Evolutionary conservation across 164 flowering plant genomes (phyloP).

Genomic region (Berberis vulgaris): DNA sequence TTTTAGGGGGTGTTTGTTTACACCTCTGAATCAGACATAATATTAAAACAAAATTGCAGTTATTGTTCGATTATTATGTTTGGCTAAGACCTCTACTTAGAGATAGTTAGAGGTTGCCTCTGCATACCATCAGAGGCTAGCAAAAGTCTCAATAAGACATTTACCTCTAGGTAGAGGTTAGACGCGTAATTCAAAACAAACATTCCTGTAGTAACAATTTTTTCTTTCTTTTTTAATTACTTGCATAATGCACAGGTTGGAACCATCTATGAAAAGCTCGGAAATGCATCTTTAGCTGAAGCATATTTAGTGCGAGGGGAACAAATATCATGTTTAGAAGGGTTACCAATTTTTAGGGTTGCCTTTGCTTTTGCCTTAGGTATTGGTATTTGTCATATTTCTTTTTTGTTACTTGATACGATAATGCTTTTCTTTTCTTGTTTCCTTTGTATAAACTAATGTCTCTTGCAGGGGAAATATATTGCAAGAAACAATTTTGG

Average conservation of each 20-base stretch:
- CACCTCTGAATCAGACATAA: too few relatives aligned
- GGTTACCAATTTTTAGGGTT: slow-evolving; percentile 50
- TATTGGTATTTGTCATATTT: slow-evolving; percentile 13
- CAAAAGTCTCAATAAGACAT: too few relatives aligned
- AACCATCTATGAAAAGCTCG: slow-evolving; percentile 55
- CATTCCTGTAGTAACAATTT: too few relatives aligned
- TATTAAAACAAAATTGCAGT: too few relatives aligned
- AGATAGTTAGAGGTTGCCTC: too few relatives aligned
- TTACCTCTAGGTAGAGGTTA: too few relatives aligned
- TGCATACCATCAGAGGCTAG: too few relatives aligned
- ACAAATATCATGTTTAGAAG: slow-evolving; percentile 41
- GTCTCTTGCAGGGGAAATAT: slow-evolving; percentile 20
- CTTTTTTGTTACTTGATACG: background rate
- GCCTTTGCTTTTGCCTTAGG: slow-evolving; percentile 75
- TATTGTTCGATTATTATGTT: too few relatives aligned
- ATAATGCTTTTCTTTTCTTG: background rate
- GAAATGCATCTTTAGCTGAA: slow-evolving; percentile 75
- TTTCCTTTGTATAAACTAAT: background rate
- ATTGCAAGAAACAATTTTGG: slow-evolving; percentile 23
- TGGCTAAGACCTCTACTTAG: too few relatives aligned
- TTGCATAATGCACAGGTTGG: slow-evolving; percentile 50
- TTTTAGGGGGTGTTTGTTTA: too few relatives aligned
- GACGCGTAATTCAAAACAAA: too few relatives aligned
- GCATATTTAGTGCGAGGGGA: slow-evolving; percentile 59
- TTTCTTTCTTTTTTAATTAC: background rate